Conservation (phyloP, 768 basidiomycete species). For the Panaeolus cyanescens region DNA sequence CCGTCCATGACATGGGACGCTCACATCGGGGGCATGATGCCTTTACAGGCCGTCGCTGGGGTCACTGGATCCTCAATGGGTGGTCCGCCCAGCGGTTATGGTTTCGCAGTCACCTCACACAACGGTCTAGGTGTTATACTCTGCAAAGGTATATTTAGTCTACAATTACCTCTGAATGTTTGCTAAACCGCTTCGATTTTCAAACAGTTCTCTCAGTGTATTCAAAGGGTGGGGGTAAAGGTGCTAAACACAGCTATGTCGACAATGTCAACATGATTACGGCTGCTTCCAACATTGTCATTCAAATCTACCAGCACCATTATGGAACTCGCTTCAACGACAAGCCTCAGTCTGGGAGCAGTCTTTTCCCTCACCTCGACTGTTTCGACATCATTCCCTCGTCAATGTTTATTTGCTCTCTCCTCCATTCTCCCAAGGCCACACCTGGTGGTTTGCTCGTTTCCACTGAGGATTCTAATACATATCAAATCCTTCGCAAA, state of each 20-base stretch:
- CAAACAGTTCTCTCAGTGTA: slow-evolving; percentile 2
- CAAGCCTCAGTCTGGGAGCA: not conserved
- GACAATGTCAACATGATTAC: not conserved
- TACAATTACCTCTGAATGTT: not conserved
- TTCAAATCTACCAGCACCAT: not conserved
- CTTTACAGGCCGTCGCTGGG: too few relatives aligned
- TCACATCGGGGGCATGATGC: too few relatives aligned
- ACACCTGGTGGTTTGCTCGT: too few relatives aligned
- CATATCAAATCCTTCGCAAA: too few relatives aligned
- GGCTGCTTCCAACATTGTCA: not conserved
- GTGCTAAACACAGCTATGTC: slow-evolving; percentile 1
- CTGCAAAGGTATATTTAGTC: too few relatives aligned
- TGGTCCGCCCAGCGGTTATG: too few relatives aligned
- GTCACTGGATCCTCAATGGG: too few relatives aligned
- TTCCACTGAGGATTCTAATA: too few relatives aligned
- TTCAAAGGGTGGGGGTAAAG: not conserved
- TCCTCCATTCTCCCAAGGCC: slow-evolving; percentile 15
- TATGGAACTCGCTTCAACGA: not conserved
- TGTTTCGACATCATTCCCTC: slow-evolving; percentile 4
- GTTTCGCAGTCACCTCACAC: too few relatives aligned
- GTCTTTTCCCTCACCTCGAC: not conserved
- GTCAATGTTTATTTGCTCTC: not conserved
- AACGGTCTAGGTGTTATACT: too few relatives aligned
- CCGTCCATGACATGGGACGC: too few relatives aligned
- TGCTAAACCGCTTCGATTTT: not conserved